Base-by-base conservation (phyloP, 2,329 filamentous ascomycete genomes). In the Westerdykella ornata region DNA sequence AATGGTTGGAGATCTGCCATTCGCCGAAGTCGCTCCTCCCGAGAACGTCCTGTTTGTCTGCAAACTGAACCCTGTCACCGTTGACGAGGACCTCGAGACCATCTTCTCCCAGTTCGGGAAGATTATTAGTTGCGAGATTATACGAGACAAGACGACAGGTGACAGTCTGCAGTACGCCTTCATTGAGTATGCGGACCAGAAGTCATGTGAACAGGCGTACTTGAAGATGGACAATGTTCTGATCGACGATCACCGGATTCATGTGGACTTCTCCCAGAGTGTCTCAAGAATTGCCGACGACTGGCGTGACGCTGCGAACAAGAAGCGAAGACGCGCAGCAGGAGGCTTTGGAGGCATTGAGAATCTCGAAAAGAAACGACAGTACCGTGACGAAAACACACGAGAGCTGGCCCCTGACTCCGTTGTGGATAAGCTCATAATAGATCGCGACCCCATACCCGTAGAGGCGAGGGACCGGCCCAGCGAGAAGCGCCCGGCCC, bases 211-310 rank as follows among this genome's bases (percentile, higher is more conserved):
- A 68, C 81, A 86, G 39, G 92, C 92, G 2, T 98, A 96, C 60
- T 92, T 94, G 72, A 98, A 98, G 70, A 98, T 98, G 92, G 88
- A 98, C 65, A 88, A 84, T 2, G 90, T 97, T 1, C 71, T 98
- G 41, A 97, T 98, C 51, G 92, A 98, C 58, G 92, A 98, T 56
- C 86, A 95, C 51, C 83, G 92, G 32, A 98, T 98, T 49, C 92
- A 98, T 60, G 92, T 98, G 42, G 92, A 98, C 68, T 98, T 98
- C 67, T 96, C 89, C 9, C 92, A 98, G 70, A 95, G 88, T 62
- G 92, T 84, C 9, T 81, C 78, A 47, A 90, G 88, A 61, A 70
- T 98, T 6, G 92, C 88, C 35, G 87, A 94, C 48, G 82, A 82
- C 13, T 98, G 92, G 92, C 78, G 92, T 47, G 84, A 80, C 45